Conservation (phyloP, 257 asterid species). For the Eustoma russellianum region DNA sequence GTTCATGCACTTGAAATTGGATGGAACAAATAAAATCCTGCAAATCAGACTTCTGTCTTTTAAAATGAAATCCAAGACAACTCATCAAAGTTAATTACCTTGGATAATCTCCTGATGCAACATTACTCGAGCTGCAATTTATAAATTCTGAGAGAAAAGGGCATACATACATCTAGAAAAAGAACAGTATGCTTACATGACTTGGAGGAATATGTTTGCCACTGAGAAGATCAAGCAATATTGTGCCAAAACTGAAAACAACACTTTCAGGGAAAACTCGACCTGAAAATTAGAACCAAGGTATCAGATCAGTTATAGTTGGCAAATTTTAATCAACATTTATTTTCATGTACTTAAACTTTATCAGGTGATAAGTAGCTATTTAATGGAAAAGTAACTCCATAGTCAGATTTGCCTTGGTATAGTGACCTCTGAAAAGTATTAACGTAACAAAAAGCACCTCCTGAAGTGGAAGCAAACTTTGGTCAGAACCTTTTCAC, state of each 20-base stretch:
- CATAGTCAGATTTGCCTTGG: too few species aligned
- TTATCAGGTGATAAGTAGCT: too few species aligned
- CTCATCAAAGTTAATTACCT: neutral
- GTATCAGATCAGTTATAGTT: neutral
- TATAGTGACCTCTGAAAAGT: too few species aligned
- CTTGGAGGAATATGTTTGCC: slow-evolving; percentile 48
- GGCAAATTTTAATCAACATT: neutral
- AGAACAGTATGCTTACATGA: slow-evolving; percentile 24
- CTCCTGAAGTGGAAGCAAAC: too few species aligned
- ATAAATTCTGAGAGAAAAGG: neutral
- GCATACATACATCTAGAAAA: neutral
- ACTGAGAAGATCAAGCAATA: slow-evolving; percentile 44
- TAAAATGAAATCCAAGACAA: neutral
- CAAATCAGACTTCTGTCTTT: neutral
- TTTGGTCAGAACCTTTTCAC: too few species aligned
- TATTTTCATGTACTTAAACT: neutral
- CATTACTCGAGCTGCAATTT: neutral
- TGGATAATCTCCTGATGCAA: neutral
- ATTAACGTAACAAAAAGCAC: too few species aligned
- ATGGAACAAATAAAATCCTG: neutral
- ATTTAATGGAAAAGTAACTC: too few species aligned
- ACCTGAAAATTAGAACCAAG: slow-evolving; percentile 25
- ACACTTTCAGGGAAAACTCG: slow-evolving; percentile 36
- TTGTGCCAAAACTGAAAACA: slow-evolving; percentile 43
- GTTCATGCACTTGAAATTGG: too few species aligned